Conservation (phyloP, 306 rosid genomes). For the Ormosia semicastrata region DNA sequence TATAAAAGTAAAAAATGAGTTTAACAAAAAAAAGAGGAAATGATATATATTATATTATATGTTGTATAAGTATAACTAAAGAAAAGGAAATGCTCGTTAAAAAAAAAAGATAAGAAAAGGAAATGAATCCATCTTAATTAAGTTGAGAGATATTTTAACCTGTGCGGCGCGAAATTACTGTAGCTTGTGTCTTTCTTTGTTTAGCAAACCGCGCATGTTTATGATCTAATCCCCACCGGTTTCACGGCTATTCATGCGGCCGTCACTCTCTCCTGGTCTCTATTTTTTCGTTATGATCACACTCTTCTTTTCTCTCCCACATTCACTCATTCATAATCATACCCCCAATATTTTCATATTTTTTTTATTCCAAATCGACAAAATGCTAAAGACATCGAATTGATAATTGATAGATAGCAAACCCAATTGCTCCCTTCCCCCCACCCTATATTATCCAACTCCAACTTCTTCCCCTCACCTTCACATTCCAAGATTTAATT, state of each 20-base stretch:
- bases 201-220: background rate
- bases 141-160: background rate
- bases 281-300: background rate
- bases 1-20: no score
- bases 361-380: background rate
- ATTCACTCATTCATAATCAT: no score
- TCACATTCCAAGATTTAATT: background rate
- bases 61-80: no score
- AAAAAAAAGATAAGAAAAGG: background rate
- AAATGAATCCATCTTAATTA: background rate
- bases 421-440: background rate
- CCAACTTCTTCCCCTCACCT: background rate
- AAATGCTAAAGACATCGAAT: background rate
- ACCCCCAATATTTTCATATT: no score
- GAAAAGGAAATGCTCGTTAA: no score
- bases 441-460: background rate
- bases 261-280: constrained; percentile 5
- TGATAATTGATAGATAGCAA: background rate
- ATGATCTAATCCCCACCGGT: background rate
- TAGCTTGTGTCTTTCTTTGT: background rate
- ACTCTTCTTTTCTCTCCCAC: background rate
- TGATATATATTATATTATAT: no score
- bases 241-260: constrained; percentile 18
- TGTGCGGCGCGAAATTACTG: background rate
- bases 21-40: no score